Base-by-base conservation (phyloP, 2,329 filamentous ascomycete species). In the Epichloe baconii region DNA sequence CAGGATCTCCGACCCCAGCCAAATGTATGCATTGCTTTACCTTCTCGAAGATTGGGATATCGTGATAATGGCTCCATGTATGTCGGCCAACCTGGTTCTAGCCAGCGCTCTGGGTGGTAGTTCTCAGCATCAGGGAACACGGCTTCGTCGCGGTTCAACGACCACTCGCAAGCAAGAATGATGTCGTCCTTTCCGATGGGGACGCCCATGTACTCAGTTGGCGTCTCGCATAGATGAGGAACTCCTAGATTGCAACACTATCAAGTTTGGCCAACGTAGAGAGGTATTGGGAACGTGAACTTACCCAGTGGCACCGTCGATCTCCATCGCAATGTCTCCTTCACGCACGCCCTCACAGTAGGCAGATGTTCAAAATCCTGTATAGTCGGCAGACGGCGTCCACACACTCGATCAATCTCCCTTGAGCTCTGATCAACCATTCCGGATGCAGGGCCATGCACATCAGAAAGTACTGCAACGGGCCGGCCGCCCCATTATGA, bases 1-100 rank as follows among this genome's bases (percentile, higher is more conserved):
- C 43, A 44, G 14, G 15, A 44, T 31, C 43, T 44, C 26, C 43
- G 26, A 17, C 26, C 43, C 43, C 74, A 83, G 31, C 80, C 80
- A 58, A 84, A 84, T 0, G 76, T 80, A 55, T 80, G 76, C 75
- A 83, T 79, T 38, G 74, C 74, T 2, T 68, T 64, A 38, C 73
- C 73, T 59, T 76, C 73, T 56, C 80, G 78, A 60, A 84, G 75
- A 62, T 76, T 80, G 15, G 82, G 81, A 58, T 77, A 83, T 51
- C 74, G 72, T 2, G 74, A 74, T n/a, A 84, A 71, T 0, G 81
- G 81, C 59, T 78, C 79, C 59, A 82, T 77, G 66, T 77, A 84
- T 0, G 80, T 82, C 0, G 81, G 81, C 72, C 76, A 85, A 19
- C 67, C 68, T n/a, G 76, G 65, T 56, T 82, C 75, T 11, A 85